These are phyloP conservation scores for Kodamaea fungicola DNA, from an alignment of 1,139 yeast genomes.

Conservation along the genomic window DNA sequence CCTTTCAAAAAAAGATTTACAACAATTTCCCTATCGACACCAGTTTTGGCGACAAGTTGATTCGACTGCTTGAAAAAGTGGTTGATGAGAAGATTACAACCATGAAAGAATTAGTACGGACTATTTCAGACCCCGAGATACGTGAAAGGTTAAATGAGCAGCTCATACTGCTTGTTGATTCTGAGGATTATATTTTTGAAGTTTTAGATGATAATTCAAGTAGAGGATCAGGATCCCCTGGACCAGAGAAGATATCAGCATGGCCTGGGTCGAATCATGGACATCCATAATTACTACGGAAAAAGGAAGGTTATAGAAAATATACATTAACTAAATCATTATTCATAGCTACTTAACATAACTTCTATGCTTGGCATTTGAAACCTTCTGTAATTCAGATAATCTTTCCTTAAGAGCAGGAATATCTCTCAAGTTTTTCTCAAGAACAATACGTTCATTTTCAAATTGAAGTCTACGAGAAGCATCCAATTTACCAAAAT, in stretches of 20 bases:
- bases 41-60: constrained; percentile 48
- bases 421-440: constrained; percentile 62
- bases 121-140: constrained; percentile 9
- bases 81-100: constrained; percentile 34
- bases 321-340: background rate
- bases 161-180: constrained; percentile 16
- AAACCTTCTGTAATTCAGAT: constrained; percentile 53
- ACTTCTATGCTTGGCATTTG: constrained; percentile 37
- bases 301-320: background rate
- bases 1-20: constrained; percentile 40
- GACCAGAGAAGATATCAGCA: constrained; percentile 48
- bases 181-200: constrained; percentile 18
- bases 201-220: constrained; percentile 19
- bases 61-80: constrained; percentile 42
- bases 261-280: constrained; percentile 73
- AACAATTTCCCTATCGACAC: constrained; percentile 53
- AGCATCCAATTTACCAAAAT: constrained; percentile 68
- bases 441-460: constrained; percentile 65
- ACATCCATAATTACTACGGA: constrained; percentile 40
- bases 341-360: background rate
- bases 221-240: constrained; percentile 31
- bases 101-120: constrained; percentile 10
- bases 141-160: constrained; percentile 16
- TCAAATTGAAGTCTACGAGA: constrained; percentile 64
- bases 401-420: constrained; percentile 64